Conservation (phyloP, 2,329 filamentous ascomycete species). For the Colletotrichum limetticola region DNA sequence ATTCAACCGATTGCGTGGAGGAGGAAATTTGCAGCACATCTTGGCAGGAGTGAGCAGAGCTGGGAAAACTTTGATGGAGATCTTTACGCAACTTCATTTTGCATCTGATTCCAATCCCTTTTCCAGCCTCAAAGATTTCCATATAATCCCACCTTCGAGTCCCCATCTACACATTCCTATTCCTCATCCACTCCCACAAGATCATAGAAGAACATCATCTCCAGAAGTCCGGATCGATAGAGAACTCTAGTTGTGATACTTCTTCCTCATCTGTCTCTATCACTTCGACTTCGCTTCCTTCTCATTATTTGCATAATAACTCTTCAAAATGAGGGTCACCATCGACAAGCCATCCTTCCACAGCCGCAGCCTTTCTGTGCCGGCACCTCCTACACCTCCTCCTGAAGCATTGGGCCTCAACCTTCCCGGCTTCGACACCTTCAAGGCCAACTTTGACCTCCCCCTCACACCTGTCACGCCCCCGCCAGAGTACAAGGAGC, state of each 20-base stretch:
- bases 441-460: background rate
- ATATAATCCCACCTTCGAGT: background rate
- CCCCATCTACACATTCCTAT: background rate
- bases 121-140: too few relatives aligned
- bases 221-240: too few relatives aligned
- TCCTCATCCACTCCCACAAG: background rate
- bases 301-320: too few relatives aligned
- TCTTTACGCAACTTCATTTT: background rate
- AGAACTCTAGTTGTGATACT: background rate
- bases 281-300: background rate
- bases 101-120: too few relatives aligned
- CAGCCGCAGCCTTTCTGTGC: conserved; percentile 8
- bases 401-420: background rate
- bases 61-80: background rate
- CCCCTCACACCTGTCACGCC: background rate
- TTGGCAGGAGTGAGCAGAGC: background rate
- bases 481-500: conserved; percentile 1
- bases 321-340: background rate
- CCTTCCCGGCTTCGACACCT: background rate
- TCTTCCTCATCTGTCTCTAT: background rate
- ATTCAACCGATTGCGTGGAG: too few relatives aligned
- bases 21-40: too few relatives aligned
- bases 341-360: background rate
- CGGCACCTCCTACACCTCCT: background rate
- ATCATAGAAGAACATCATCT: background rate